phyloP scores from a whole-genome alignment of 2,329 filamentous ascomycete species.

The Cladosporium colombiae region DNA sequence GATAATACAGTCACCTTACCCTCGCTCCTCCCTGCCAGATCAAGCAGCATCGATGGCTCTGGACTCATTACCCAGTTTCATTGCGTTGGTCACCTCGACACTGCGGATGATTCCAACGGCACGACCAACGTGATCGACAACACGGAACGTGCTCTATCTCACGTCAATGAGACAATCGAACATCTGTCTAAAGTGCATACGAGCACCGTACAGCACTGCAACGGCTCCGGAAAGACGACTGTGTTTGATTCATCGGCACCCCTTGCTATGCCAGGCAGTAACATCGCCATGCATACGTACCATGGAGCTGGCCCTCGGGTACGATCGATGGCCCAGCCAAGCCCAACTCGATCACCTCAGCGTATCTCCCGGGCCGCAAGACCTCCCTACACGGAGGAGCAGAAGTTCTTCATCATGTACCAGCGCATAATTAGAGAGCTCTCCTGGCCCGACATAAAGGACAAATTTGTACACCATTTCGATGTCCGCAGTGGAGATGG shows the following conservation, averaged over 20 bases:
- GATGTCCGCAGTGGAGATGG: too few species aligned
- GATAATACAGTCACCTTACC: not conserved
- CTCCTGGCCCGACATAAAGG: not conserved
- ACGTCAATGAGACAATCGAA: too few species aligned
- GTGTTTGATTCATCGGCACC: not conserved
- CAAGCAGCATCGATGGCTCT: not conserved
- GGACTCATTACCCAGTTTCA: not conserved
- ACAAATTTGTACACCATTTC: too few species aligned
- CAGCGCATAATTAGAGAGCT: not conserved
- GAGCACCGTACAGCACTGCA: not conserved
- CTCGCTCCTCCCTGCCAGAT: not conserved
- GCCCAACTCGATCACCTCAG: not conserved
- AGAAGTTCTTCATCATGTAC: constrained; percentile 1
- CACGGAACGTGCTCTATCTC: too few species aligned
- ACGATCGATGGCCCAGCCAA: not conserved
- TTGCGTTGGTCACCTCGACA: not conserved
- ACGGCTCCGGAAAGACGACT: not conserved
- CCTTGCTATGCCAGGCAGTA: not conserved
- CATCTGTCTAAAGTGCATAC: too few species aligned
- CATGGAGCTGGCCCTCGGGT: not conserved
- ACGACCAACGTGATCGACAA: too few species aligned
- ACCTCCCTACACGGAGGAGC: not conserved
- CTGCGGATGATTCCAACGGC: not conserved
- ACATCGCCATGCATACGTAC: not conserved
- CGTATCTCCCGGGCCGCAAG: not conserved